These are phyloP conservation scores for Thalassiosira hispida DNA, from an alignment of 352 stramenopile genomes.

Conservation along the genomic window DNA sequence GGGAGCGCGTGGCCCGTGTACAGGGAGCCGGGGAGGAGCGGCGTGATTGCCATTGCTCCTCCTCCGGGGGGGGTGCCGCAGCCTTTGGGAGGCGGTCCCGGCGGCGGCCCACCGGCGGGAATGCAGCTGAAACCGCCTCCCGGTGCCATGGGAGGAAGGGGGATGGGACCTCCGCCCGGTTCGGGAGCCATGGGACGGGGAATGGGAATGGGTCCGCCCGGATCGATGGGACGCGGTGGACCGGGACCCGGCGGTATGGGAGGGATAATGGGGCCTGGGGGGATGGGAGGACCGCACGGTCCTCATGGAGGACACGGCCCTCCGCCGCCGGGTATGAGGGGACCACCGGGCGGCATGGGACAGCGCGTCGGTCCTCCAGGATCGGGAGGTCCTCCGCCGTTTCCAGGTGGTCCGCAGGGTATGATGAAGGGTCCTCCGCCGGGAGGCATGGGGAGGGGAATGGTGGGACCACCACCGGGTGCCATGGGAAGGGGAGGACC, in stretches of 20 bases:
- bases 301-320: neutral
- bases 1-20: constrained; percentile 77
- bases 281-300: neutral
- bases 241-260: neutral
- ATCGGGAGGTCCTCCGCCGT: neutral
- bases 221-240: neutral
- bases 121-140: too few species aligned
- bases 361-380: neutral
- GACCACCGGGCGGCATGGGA: neutral
- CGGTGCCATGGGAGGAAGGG: neutral
- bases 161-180: neutral
- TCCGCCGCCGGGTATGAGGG: neutral
- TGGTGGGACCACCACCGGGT: neutral
- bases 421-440: constrained; percentile 11
- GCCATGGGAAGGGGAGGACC: neutral
- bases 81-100: neutral
- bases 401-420: neutral
- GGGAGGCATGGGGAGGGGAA: neutral
- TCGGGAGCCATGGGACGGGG: constrained; percentile 3
- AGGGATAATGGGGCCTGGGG: neutral
- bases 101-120: constrained; percentile 2
- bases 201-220: neutral
- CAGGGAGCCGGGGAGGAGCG: constrained; percentile 67
- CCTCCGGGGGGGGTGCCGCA: neutral
- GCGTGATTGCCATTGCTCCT: constrained; percentile 60